A percentile compares a stretch with the other conserved stretches of the same genome.
Conservation (phyloP, 768 basidiomycete genomes). For the Leccinum barrowsii region DNA sequence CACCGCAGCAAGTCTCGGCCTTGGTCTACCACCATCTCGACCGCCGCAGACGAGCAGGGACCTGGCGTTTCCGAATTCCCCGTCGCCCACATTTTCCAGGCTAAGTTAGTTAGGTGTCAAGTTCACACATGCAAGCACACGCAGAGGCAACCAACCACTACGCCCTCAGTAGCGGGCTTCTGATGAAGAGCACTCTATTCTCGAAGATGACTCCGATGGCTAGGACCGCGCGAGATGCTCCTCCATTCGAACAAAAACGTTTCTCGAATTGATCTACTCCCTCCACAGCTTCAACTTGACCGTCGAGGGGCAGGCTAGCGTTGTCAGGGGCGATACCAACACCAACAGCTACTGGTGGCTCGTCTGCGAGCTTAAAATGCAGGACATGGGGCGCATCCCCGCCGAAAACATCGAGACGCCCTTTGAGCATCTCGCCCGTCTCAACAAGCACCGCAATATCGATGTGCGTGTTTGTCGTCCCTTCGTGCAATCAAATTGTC, state of each 20-base stretch:
- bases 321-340: slow-evolving; percentile 98
- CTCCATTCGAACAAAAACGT: slow-evolving; percentile 90
- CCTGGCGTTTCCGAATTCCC: no score
- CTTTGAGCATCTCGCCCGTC: slow-evolving; percentile 88
- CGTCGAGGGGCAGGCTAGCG: slow-evolving; percentile 97
- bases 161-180: slow-evolving; percentile 39
- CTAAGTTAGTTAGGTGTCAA: slow-evolving; percentile 26
- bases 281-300: slow-evolving; percentile 96
- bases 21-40: no score
- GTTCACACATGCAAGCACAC: slow-evolving; percentile 45
- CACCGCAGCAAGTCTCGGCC: no score
- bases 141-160: slow-evolving; percentile 44
- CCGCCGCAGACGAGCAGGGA: no score
- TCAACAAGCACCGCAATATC: slow-evolving; percentile 97
- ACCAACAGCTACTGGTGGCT: slow-evolving; percentile 99
- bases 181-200: slow-evolving; percentile 77
- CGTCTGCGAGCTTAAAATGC: slow-evolving; percentile 95
- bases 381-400: slow-evolving; percentile 99
- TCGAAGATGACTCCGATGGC: slow-evolving; percentile 80
- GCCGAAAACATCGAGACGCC: slow-evolving; percentile 99
- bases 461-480: slow-evolving; percentile 57
- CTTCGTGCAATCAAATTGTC: neutral
- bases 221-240: slow-evolving; percentile 72
- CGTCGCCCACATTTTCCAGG: slow-evolving; percentile 68
- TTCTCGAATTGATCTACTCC: slow-evolving; percentile 87